Evolutionary conservation across 345 rosid genomes (phyloP).

Genomic region (Cochlearia excelsa): DNA sequence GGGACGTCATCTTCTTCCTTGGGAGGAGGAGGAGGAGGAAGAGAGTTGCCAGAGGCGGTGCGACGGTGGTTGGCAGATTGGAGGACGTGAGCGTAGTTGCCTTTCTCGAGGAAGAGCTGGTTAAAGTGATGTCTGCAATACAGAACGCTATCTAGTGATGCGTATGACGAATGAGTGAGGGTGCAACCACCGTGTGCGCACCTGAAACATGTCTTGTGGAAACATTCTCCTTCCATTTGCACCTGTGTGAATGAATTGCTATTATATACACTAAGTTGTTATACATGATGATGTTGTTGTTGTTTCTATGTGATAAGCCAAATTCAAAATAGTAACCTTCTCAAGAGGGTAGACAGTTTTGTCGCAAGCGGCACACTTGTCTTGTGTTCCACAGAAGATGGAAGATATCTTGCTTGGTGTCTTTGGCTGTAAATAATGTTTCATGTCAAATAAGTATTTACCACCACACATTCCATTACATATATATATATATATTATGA

Average conservation of each 20-base stretch:
- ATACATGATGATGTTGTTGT: no score
- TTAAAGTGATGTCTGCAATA: constrained; percentile 97
- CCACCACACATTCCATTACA: no score
- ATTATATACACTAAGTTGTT: no score
- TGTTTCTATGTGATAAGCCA: no score
- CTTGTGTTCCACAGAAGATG: constrained; percentile 83
- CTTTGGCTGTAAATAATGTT: constrained; percentile 45
- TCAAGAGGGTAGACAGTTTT: constrained; percentile 94
- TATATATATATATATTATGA: background rate
- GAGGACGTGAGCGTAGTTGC: constrained; percentile 80
- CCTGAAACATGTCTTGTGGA: constrained; percentile 91
- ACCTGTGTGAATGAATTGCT: constrained; percentile 30
- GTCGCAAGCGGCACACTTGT: constrained; percentile 85
- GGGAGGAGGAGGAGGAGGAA: constrained; percentile 45
- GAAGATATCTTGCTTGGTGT: constrained; percentile 84
- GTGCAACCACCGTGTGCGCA: constrained; percentile 94
- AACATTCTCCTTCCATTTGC: constrained; percentile 88
- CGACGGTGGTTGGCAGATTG: constrained; percentile 65
- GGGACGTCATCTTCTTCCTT: constrained; percentile 32
- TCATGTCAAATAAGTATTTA: no score
- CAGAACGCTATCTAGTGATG: constrained; percentile 78
- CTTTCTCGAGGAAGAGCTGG: constrained; percentile 94
- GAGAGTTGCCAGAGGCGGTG: constrained; percentile 46
- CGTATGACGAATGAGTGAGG: constrained; percentile 90
- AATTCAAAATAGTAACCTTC: constrained; percentile 50